Conservation (phyloP, 495 filamentous ascomycete genomes). For the Daldinia grandis region DNA sequence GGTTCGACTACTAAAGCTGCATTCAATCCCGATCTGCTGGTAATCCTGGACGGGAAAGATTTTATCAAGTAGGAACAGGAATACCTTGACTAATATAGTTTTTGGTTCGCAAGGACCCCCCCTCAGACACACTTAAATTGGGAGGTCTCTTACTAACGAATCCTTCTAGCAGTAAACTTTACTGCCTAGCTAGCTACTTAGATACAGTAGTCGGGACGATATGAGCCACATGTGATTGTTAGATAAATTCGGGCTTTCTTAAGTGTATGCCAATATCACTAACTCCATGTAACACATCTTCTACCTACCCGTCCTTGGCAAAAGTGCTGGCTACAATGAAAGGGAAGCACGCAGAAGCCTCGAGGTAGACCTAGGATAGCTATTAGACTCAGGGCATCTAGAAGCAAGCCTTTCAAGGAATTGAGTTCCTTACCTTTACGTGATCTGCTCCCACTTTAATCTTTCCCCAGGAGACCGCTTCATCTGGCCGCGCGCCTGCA, state of each 20-base stretch:
- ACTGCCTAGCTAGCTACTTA: background rate
- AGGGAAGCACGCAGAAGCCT: constrained; percentile 91
- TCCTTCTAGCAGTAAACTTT: background rate
- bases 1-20: background rate
- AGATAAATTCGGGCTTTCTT: background rate
- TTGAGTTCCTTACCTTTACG: constrained; percentile 74
- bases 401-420: background rate
- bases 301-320: constrained; percentile 63
- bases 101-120: background rate
- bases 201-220: background rate
- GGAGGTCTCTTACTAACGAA: background rate
- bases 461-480: constrained; percentile 98
- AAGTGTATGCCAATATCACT: background rate
- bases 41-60: background rate
- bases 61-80: background rate
- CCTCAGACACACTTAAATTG: background rate
- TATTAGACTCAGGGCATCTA: constrained; percentile 31
- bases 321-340: constrained; percentile 96
- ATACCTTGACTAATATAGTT: background rate
- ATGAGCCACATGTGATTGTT: background rate
- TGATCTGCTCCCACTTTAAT: constrained; percentile 85
- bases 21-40: background rate
- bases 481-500: constrained; percentile 93
- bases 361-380: constrained; percentile 74
- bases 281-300: background rate